phyloP scores from a whole-genome alignment of 2,329 filamentous ascomycete genomes.

The Teratosphaeria pseudoeucalypti region DNA sequence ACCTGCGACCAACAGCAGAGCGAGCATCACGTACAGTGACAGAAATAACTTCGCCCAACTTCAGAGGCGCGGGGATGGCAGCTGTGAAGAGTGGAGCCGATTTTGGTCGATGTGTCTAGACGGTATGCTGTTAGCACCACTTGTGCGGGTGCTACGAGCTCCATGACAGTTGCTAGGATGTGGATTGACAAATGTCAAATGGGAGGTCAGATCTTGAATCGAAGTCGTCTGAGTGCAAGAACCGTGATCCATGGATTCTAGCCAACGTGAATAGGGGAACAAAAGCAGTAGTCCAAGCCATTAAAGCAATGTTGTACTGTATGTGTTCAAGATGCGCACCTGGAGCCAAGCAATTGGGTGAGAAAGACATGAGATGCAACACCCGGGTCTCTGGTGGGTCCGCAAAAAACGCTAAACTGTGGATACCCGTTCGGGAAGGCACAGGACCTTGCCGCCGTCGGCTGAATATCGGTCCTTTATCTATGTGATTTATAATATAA shows the following conservation, averaged over 20 bases:
- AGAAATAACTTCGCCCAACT: not conserved
- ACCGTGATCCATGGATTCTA: not conserved
- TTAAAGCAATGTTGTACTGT: not conserved
- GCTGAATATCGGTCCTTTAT: not conserved
- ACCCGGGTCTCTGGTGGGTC: not conserved
- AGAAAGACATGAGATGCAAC: not conserved
- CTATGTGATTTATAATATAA: not conserved
- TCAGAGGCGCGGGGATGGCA: not conserved
- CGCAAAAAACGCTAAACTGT: not conserved
- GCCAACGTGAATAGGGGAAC: not conserved
- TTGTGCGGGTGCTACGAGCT: not conserved
- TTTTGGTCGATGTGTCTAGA: not conserved
- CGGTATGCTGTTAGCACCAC: not conserved
- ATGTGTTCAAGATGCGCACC: not conserved
- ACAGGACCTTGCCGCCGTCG: not conserved
- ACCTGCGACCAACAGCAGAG: not conserved
- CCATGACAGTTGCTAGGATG: no score
- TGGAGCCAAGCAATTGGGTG: not conserved
- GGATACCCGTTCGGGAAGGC: not conserved
- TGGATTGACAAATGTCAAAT: no score
- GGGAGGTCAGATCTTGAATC: no score
- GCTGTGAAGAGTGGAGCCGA: not conserved
- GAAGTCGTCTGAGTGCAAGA: not conserved
- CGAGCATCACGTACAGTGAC: not conserved
- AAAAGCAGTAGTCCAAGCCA: not conserved